Percentiles rank a stretch among this genome's conserved stretches.
Evolutionary conservation across 768 basidiomycete species (phyloP).

Genomic region (Tephrocybe sp.): DNA sequence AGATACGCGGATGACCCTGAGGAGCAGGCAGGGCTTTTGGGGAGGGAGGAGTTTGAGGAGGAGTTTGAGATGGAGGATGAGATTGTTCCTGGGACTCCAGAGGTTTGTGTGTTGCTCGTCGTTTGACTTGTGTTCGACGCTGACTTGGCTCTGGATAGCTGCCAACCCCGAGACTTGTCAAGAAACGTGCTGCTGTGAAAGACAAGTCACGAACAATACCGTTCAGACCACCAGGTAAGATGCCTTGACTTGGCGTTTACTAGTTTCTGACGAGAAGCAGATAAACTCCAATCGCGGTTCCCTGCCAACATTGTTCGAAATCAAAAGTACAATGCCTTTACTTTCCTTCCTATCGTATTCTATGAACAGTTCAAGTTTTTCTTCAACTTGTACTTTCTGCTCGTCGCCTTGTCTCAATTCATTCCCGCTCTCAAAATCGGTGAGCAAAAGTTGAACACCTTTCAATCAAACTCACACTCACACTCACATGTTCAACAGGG

Average conservation of each 20-base stretch:
- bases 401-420: constrained; percentile 95
- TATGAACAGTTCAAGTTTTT: constrained; percentile 99
- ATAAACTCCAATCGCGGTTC: constrained; percentile 67
- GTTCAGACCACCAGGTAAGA: constrained; percentile 67
- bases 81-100: constrained; percentile 6
- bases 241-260: background rate
- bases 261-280: constrained; percentile 29
- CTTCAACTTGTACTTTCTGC: constrained; percentile 97
- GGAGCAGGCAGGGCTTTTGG: constrained; percentile 55
- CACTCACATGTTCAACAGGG: constrained; percentile 43
- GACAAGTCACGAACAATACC: constrained; percentile 79
- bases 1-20: constrained; percentile 63
- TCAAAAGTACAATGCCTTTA: constrained; percentile 95
- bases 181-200: constrained; percentile 31
- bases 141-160: constrained; percentile 15
- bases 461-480: background rate
- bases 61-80: constrained; percentile 35
- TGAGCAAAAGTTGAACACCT: constrained; percentile 29
- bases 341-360: constrained; percentile 96
- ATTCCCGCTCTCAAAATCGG: constrained; percentile 95
- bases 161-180: constrained; percentile 11
- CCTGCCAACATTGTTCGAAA: constrained; percentile 93
- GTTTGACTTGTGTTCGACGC: constrained; percentile 3
- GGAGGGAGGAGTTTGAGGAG: constrained; percentile 33
- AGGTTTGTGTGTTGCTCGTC: background rate